Base-by-base conservation (phyloP, 768 basidiomycete genomes). In the Suillus spraguei region DNA sequence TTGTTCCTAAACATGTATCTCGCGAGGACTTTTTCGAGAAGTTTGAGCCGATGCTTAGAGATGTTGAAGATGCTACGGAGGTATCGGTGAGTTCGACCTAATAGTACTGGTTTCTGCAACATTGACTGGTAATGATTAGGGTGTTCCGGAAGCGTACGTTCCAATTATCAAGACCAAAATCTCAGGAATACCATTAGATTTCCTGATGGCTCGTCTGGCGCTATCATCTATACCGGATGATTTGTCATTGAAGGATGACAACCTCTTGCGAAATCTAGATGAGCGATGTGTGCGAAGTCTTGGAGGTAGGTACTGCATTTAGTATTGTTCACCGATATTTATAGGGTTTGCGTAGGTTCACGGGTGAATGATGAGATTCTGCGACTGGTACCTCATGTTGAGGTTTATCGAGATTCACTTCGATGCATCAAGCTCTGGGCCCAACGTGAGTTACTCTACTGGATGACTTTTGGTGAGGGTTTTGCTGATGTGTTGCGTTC, bases 361-460 rank as follows among this genome's bases (percentile, higher is more conserved):
- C 85, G 97, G 52, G 96, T 98, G 33, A 97, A 94, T 41, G 96
- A 99, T 71, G 92, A 96, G 76, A 97, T 99, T 65, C 78, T 99
- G 68, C 89, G 95, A 56, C 82, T 99, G 28, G 97, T 99, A 2
- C 97, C 97, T 13, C 90, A 98, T 70, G 93, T 96, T 22, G 84
- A 89, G 64, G 94, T 97, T 22, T 99, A 98, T 79, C 89, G 97
- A 66, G 95, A 96, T 69, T 90, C 97, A 13, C 77, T 99, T 65
- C 86, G 97, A 67, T 95, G 95, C 73, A 98, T 99, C 75, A 97
- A 98, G 76, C 80, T 99, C 35, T 99, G 97, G 97, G 97, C 97
- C 11, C 91, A 95, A 79, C 82, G 97, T 97, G 71, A 62, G 59
- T 59, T 53, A 17, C 41, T 54, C 22, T 33, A 0, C 28, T 52